phyloP scores from a whole-genome alignment of 2,329 filamentous ascomycete genomes.

The Fusarium papillatum region DNA sequence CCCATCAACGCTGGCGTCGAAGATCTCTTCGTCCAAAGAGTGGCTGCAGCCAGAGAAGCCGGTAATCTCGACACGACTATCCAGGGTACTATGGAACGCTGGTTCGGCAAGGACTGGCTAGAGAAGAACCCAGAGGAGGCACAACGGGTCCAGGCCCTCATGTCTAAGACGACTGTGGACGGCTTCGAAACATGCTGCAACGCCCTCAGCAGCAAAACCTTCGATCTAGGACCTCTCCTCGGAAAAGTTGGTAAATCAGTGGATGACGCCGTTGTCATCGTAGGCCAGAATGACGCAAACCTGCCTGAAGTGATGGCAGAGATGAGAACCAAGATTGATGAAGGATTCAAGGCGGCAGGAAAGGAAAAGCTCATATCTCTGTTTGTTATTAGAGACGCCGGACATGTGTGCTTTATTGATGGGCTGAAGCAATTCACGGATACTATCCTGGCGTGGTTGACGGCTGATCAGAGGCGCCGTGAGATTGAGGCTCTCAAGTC shows the following conservation, averaged over 20 bases:
- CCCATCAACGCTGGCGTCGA: conserved; percentile 51
- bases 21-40: conserved; percentile 53
- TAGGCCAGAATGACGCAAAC: conserved; percentile 58
- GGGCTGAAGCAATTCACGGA: conserved; percentile 48
- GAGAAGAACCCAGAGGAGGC: conserved; percentile 51
- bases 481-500: not conserved
- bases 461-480: not conserved
- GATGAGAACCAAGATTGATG: conserved; percentile 52
- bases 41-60: conserved; percentile 49
- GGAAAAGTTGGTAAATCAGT: conserved; percentile 49
- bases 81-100: conserved; percentile 53
- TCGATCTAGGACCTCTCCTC: conserved; percentile 55
- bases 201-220: conserved; percentile 52
- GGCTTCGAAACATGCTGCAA: conserved; percentile 58
- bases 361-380: conserved; percentile 47
- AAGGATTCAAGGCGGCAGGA: conserved; percentile 44
- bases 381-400: conserved; percentile 51
- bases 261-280: conserved; percentile 53
- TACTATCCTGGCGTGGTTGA: conserved; percentile 22
- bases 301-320: conserved; percentile 54
- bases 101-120: conserved; percentile 56
- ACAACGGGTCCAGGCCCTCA: conserved; percentile 49
- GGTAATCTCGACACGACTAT: conserved; percentile 49
- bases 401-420: conserved; percentile 56
- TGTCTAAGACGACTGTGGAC: conserved; percentile 54